A percentile compares a stretch with the other conserved stretches of the same genome.
These are phyloP conservation scores for Coccomyxa sp. DNA, from an alignment of 139 green algal species.

Conservation along the genomic window DNA sequence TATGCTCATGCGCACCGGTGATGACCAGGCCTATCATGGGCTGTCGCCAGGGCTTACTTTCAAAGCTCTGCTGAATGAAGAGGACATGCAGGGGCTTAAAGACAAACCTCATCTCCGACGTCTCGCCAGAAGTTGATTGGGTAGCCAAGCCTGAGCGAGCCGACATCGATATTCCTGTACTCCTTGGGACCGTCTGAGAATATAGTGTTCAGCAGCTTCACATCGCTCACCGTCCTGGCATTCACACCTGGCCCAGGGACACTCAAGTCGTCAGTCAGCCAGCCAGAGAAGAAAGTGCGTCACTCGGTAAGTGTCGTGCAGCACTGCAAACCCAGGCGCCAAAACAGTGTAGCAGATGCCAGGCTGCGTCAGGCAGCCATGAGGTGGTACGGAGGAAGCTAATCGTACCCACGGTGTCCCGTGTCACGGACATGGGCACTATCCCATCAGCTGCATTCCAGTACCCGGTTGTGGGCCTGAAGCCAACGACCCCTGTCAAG, in stretches of 20 bases:
- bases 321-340: not conserved
- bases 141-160: not conserved
- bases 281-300: not conserved
- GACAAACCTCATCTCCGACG: not conserved
- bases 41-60: too few species aligned
- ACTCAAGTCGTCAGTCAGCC: not conserved
- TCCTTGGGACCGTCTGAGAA: not conserved
- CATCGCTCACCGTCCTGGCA: not conserved
- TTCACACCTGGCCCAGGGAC: not conserved
- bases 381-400: not conserved
- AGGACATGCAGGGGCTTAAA: not conserved
- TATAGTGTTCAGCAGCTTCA: not conserved
- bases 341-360: not conserved
- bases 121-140: not conserved
- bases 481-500: slow-evolving; percentile 10
- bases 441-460: slow-evolving; percentile 11
- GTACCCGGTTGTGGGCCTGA: slow-evolving; percentile 11
- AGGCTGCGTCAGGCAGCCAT: not conserved
- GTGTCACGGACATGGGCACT: slow-evolving; percentile 12
- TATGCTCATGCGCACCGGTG: too few species aligned
- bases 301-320: not conserved
- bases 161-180: not conserved
- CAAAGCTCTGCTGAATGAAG: too few species aligned
- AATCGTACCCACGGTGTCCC: slow-evolving; percentile 15
- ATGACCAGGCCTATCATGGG: too few species aligned